Base-by-base conservation (phyloP, 306 rosid species). In the Sicyos edulis region DNA sequence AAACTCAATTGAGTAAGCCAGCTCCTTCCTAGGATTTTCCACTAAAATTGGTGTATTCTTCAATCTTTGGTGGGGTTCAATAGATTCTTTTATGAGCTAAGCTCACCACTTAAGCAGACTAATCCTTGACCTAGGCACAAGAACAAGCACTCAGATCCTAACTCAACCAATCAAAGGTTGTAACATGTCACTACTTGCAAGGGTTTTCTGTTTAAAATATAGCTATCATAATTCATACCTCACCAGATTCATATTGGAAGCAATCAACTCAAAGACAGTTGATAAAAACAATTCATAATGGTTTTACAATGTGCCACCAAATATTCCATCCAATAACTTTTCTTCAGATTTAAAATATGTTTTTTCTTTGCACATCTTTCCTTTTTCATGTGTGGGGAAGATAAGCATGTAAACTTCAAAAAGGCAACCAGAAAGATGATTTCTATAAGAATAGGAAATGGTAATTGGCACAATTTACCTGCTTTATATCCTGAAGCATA, bases 381-480 rank as follows among this genome's bases (percentile, higher is more conserved):
- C 59, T 55, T 55, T 19, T 55, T 11, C n/a, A 9, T 13, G 40
- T 11, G 64, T 22, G 40, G 42, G 6, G n/a, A 24, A 6, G 64
- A 26, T 11, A 58, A 4, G 40, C 8, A 37, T 12, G 64, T 13
- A 14, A 22, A 13, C 10, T 12, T 58, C 17, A 58, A 20, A 20
- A 64, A 42, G 54, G 71, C 54, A 20, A 45, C 3, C 37, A 45
- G 40, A 45, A 66, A 66, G 37, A 21, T 66, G 17, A 66, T 66
- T 66, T 19, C 11, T 47, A 66, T 12, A 1, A 45, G 55, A 44
- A 66, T 20, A 21, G 55, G 54, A 45, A 45, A 45, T 66, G 55
- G 72, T 45, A 66, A 45, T 45, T 45, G 37, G 55, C 55, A 66
- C 32, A 45, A 21, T 42, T 45, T 66, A 66, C 72, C 72, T 66